These are phyloP conservation scores for Pleurozium schreberi DNA, from an alignment of 225 moss, liverwort and hornwort genomes.

Conservation along the genomic window DNA sequence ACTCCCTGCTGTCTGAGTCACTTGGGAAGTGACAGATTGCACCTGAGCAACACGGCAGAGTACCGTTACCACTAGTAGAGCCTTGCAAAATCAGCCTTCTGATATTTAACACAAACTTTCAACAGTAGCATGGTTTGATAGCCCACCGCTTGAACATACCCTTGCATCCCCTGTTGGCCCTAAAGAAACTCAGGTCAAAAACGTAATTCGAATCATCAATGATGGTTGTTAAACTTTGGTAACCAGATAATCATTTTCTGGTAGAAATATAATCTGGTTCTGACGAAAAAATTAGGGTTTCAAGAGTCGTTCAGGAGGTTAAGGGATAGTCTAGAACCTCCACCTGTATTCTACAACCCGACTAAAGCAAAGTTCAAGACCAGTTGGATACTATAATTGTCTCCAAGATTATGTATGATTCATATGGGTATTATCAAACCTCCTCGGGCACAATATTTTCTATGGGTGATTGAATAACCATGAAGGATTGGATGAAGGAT, in stretches of 20 bases:
- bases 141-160: not conserved
- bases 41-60: constrained; percentile 5
- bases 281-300: not conserved
- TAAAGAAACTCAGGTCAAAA: not conserved
- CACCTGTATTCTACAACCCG: not conserved
- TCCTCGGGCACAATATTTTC: not conserved
- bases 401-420: not conserved
- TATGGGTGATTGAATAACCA: not conserved
- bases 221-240: not conserved
- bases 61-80: not conserved
- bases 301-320: not conserved
- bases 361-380: not conserved
- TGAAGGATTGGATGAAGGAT: not conserved
- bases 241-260: not conserved
- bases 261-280: not conserved
- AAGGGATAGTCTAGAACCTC: not conserved
- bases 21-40: constrained; percentile 40
- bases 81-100: not conserved
- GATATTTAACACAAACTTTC: not conserved
- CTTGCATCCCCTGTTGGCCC: not conserved
- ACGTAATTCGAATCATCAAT: not conserved
- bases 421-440: not conserved
- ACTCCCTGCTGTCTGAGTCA: constrained; percentile 48
- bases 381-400: not conserved
- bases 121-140: not conserved